Conservation (phyloP, 2,329 filamentous ascomycete genomes). For the Fusarium ambrosium region DNA sequence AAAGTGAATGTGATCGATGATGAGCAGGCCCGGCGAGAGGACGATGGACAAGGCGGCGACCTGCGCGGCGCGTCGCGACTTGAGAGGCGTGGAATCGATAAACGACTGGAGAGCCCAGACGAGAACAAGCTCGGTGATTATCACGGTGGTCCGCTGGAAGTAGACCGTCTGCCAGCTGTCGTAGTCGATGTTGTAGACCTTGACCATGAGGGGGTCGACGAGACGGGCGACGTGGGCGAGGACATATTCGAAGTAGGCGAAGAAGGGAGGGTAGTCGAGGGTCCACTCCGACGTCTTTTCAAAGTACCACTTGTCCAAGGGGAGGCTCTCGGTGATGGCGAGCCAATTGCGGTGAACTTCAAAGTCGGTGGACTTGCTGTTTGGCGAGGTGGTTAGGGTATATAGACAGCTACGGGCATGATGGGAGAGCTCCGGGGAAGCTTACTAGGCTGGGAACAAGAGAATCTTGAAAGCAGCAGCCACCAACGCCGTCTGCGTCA, state of each 20-base stretch:
- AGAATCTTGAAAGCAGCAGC: conserved; percentile 92
- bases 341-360: conserved; percentile 99
- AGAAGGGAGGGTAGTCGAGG: conserved; percentile 98
- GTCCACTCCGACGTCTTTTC: conserved; percentile 99
- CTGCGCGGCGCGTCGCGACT: conserved; percentile 82
- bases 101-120: conserved; percentile 87
- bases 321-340: conserved; percentile 91
- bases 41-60: conserved; percentile 90
- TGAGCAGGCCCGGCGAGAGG: conserved; percentile 90
- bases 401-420: background rate
- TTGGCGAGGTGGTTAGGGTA: conserved; percentile 3
- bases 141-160: conserved; percentile 92
- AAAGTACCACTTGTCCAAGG: conserved; percentile 92
- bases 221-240: conserved; percentile 85
- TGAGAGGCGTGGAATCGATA: conserved; percentile 76
- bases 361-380: conserved; percentile 97
- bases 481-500: conserved; percentile 88
- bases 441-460: conserved; percentile 94
- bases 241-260: conserved; percentile 95
- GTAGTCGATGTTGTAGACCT: conserved; percentile 84
- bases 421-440: conserved; percentile 40
- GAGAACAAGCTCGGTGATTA: conserved; percentile 85
- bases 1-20: conserved; percentile 99
- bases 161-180: conserved; percentile 94
- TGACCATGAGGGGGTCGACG: conserved; percentile 85